Conservation (phyloP, 768 basidiomycete genomes). For the Lyophyllum decastes region DNA sequence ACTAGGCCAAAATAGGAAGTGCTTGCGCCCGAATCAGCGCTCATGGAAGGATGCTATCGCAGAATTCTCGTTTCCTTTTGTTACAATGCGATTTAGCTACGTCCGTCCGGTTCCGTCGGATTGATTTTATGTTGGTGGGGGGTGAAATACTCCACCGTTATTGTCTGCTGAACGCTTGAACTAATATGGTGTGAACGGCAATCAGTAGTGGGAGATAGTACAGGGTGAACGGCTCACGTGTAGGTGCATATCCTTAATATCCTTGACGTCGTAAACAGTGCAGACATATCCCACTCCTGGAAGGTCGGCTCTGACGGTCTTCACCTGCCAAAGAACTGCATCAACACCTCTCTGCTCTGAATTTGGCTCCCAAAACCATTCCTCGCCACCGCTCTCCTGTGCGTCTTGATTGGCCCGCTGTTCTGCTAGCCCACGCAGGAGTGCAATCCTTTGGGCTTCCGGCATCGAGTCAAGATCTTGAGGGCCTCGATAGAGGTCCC, state of each 20-base stretch:
- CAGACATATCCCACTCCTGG: neutral
- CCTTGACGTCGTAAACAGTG: neutral
- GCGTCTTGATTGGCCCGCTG: neutral
- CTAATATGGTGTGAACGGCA: neutral
- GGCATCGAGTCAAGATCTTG: slow-evolving; percentile 1
- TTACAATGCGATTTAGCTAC: too few species aligned
- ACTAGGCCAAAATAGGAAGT: too few species aligned
- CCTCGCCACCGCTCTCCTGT: slow-evolving; percentile 1
- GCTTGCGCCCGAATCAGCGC: too few species aligned
- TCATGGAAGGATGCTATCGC: too few species aligned
- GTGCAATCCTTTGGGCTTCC: slow-evolving; percentile 1
- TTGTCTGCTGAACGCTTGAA: neutral
- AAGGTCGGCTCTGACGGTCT: neutral
- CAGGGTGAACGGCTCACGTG: neutral
- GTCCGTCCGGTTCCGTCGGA: neutral
- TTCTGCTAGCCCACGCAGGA: neutral
- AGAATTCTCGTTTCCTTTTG: too few species aligned
- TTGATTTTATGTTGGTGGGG: neutral
- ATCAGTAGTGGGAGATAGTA: neutral
- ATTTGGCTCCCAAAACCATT: slow-evolving; percentile 3
- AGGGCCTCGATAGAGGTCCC: neutral
- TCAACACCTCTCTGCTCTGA: slow-evolving; percentile 1
- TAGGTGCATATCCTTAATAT: neutral
- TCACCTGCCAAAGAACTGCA: slow-evolving; percentile 3
- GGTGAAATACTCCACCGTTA: neutral